Evolutionary conservation across 202 grass and related monocot species (phyloP).

Genomic region (Miscanthus sacchariflorus): DNA sequence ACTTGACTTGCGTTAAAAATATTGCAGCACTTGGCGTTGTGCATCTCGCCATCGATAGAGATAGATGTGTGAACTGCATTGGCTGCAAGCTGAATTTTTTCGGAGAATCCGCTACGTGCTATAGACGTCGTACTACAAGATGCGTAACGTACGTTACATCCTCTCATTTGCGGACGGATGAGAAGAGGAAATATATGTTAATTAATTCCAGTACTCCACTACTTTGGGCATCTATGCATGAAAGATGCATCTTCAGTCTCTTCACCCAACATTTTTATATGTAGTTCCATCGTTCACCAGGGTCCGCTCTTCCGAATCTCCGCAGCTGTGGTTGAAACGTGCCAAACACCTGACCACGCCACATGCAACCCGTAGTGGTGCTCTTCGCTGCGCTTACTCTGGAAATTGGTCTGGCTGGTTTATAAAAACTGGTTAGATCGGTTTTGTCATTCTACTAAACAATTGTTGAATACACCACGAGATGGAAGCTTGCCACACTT

Average conservation of each 20-base stretch:
- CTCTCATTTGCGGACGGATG: not conserved
- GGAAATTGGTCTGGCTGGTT: no score
- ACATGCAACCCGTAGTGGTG: no score
- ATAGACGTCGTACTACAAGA: not conserved
- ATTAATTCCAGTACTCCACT: not conserved
- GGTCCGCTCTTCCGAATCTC: no score
- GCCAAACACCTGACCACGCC: no score
- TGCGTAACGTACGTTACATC: not conserved
- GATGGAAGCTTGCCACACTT: no score
- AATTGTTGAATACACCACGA: no score
- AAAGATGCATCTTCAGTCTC: not conserved
- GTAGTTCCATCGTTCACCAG: no score
- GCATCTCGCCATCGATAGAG: slow-evolving; percentile 6
- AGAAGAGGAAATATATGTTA: not conserved
- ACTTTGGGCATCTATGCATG: not conserved
- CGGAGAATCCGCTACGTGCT: not conserved
- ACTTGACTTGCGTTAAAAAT: slow-evolving; percentile 33
- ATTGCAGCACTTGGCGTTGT: not conserved
- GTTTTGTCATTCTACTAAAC: no score
- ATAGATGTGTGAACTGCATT: slow-evolving; percentile 6
- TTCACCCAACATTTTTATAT: not conserved
- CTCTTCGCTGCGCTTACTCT: no score
- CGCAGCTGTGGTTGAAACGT: no score
- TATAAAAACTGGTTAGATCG: no score
- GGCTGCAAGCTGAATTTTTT: not conserved